These are phyloP conservation scores for Phytophthora nicotianae DNA, from an alignment of 352 stramenopile genomes.

Conservation along the genomic window DNA sequence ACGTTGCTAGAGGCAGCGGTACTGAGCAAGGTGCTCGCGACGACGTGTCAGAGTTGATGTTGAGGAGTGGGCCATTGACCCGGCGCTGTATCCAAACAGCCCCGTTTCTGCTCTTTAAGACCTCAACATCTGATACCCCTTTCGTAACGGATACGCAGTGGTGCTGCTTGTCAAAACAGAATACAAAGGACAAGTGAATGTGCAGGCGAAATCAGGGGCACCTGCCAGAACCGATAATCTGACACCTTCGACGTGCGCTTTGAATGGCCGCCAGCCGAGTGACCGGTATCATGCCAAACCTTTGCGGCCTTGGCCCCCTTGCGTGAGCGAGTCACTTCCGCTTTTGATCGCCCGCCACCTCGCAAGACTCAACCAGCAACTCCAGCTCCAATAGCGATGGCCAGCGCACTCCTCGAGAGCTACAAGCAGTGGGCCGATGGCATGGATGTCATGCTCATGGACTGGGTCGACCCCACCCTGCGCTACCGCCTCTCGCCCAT, in stretches of 20 bases:
- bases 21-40: constrained; percentile 7
- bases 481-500: constrained; percentile 41
- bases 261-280: constrained; percentile 39
- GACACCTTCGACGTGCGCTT: constrained; percentile 28
- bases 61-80: constrained; percentile 11
- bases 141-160: constrained; percentile 10
- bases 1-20: too few species aligned
- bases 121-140: constrained; percentile 9
- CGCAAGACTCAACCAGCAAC: constrained; percentile 11
- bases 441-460: constrained; percentile 44
- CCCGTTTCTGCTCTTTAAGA: background rate
- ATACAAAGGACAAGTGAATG: constrained; percentile 9
- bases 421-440: constrained; percentile 42
- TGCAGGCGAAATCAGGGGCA: constrained; percentile 19
- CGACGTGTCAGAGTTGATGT: constrained; percentile 35
- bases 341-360: constrained; percentile 26
- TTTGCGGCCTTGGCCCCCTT: constrained; percentile 26
- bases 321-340: constrained; percentile 25
- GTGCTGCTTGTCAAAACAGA: background rate
- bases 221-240: constrained; percentile 26
- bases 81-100: constrained; percentile 16
- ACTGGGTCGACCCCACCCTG: constrained; percentile 44
- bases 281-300: constrained; percentile 23
- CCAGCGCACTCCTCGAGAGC: constrained; percentile 39
- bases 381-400: constrained; percentile 31